Evolutionary conservation across 78 protist genomes (phyloP), one percentile per base, ranked within the genome.

Genomic region (Emiliania huxleyi): DNA sequence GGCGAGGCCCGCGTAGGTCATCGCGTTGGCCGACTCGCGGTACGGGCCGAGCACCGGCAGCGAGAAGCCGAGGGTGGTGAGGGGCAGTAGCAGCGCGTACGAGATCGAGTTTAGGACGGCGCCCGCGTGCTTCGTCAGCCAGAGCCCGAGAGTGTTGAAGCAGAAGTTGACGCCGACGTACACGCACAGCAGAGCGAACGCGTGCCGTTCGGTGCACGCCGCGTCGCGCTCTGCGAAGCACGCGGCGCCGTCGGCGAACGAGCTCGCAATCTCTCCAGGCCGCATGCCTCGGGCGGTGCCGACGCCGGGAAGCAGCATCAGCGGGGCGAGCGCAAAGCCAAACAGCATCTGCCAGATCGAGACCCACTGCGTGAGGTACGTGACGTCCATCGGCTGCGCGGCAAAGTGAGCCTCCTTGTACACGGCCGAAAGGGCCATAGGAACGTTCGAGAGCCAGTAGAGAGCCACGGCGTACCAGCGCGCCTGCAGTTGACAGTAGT

Each of bases 321-420:
- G 62, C 44, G 91, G 91, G 42, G 62, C 62, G 42, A 87, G 62
- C 73, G 29, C 44, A 48, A 87, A 87, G 37, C 91, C 91, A 23
- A 87, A 40, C 25, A 87, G 52, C 40, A 87, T 35, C 49, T 87
- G 91, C 12, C 22, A 87, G 22, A 87, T 44, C 42, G 69, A 45
- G 25, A 87, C 91, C 91, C 91, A 87, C 91, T 87, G 91, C 69
- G 91, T 87, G 25, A 87, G 69, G 52, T 87, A 87, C 40, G 18
- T 1, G n/a, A 87, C 91, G 91, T 87, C 91, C 44, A 87, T 87
- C 23, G 44, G 15, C 91, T 87, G 42, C 4, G 25, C 44, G 29
- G 69, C 2, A 62, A 87, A 87, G 33, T 11, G 5, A 37, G 29
- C 33, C 62, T 87, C 91, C 62, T 87, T 87, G 91, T 87, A 87